Evolutionary conservation across 371 early-diverging fungal genomes (phyloP), one percentile per base, ranked within the genome.

Genomic region (Mortierella sp.): DNA sequence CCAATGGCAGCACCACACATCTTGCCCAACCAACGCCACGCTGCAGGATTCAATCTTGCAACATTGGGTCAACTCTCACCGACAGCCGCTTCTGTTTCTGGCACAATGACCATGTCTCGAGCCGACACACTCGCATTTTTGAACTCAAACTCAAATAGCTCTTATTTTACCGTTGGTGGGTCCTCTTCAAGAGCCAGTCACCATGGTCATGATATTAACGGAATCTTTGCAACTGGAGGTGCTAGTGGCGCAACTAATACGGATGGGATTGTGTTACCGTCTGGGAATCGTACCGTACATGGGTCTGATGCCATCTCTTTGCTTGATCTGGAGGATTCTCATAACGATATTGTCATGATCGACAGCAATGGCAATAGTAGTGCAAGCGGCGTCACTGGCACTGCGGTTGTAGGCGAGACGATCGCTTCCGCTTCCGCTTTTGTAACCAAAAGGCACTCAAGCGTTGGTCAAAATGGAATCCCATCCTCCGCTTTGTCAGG

Each of bases 281-380:
- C 74, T 32, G 59, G 65, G 7, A 38, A 36, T 22, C 43, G 41
- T 9, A 69, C 77, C 38, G 66, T 72, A 69, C 72, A 76, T 43
- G 81, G 76, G 45, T 74, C 71, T 6, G 81, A 81, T 28, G 75
- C 81, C 9, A 75, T 81, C 57, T 81, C 81, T 0, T 50, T 81
- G 40, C 60, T 75, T 19, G 74, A 81, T 58, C 64, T 75, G 48
- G 81, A 81, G 4, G 81, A 81, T 45, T 59, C 79, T 1, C 73
- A 69, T n/a, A 65, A 77, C 33, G 81, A 81, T 36, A 62, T 81
- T 32, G 76, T 81, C 11, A 72, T 81, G 75, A 75, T 81, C 33
- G 81, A 81, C 62, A 81, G 81, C 38, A 75, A 75, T 55, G 75
- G 76, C 21, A 81, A 81, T 24, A 81, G 76, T 16, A 69, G 69